Conservation (phyloP, 2,329 filamentous ascomycete species). For the Rutstroemia sp. region DNA sequence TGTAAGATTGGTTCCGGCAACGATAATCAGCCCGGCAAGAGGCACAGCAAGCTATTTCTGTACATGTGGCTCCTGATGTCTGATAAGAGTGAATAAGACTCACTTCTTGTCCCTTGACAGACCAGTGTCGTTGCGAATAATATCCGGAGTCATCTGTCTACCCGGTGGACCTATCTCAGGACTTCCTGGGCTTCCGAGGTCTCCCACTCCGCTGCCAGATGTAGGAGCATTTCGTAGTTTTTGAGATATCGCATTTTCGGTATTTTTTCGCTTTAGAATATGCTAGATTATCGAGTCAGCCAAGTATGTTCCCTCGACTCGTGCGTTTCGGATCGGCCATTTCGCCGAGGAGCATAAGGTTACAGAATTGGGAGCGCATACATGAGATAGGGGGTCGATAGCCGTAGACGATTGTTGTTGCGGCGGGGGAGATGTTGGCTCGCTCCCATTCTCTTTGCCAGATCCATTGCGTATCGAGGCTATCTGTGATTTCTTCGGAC, state of each 20-base stretch:
- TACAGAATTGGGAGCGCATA: slow-evolving; percentile 33
- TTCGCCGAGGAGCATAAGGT: not conserved
- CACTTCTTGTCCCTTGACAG: slow-evolving; percentile 58
- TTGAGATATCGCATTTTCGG: slow-evolving; percentile 47
- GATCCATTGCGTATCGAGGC: slow-evolving; percentile 23
- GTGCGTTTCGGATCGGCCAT: not conserved
- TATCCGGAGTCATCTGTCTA: slow-evolving; percentile 32
- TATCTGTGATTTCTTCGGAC: slow-evolving; percentile 23
- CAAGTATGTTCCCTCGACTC: not conserved
- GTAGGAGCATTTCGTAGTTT: slow-evolving; percentile 42
- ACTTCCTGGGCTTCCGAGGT: slow-evolving; percentile 18
- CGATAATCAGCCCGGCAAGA: not conserved
- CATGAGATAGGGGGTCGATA: slow-evolving; percentile 62
- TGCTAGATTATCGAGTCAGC: slow-evolving; percentile 32
- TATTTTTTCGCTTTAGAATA: slow-evolving; percentile 61
- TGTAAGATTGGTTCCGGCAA: not conserved
- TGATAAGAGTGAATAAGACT: slow-evolving; percentile 26
- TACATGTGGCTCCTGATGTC: slow-evolving; percentile 3
- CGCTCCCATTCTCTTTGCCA: slow-evolving; percentile 17
- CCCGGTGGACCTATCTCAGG: slow-evolving; percentile 20
- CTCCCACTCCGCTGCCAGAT: slow-evolving; percentile 40
- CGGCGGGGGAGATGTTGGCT: slow-evolving; percentile 13
- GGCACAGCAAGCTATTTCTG: slow-evolving; percentile 12
- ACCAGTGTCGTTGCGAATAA: slow-evolving; percentile 24
- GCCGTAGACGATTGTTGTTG: slow-evolving; percentile 30